Base-by-base conservation (phyloP, 75 land plant species). In the Selaginella tamariscina region DNA sequence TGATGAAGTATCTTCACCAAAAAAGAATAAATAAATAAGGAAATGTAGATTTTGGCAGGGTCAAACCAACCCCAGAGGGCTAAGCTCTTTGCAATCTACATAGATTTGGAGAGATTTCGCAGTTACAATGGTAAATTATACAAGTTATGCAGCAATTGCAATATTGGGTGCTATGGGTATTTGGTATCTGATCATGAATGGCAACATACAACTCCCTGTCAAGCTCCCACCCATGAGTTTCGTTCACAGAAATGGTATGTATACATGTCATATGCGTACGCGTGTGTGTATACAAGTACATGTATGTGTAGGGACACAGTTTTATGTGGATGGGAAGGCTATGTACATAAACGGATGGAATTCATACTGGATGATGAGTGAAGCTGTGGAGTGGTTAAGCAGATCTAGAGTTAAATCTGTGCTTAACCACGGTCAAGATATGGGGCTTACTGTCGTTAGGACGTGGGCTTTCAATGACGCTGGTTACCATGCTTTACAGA, bases 381-480 rank as follows among this genome's bases (percentile, higher is more conserved):
- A 80, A 27, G 75, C 74, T 11, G 85, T 80, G 55, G 86, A 86
- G 31, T 81, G 73, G 0, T 44, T 55, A 8, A 70, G 76, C 44
- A 74, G 85, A 75, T 70, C 73, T 0, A 79, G 76, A 31, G 84
- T 91, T 28, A 60, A 33, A 29, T 39, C 55, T 2, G 74, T 91
- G 67, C 71, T 91, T 20, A 68, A 74, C 29, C 27, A 66, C 24
- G 86, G 83, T n/a, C 80, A 84, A 0, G 68, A 69, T 29, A 77
- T 91, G 86, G 93, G 97, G 28, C 81, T 91, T 32, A 82, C 82
- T 11, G 93, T 91, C 21, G 86, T 86, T 65, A 67, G 97, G 26
- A 91, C 97, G 54, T 91, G 97, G 97, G 97, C 93, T 2, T 91
- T 91, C 73, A 83, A 78, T 76, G 97, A 91, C 74, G 88, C 1